phyloP scores from a whole-genome alignment of 306 rosid genomes.

The Lablab purpureus region DNA sequence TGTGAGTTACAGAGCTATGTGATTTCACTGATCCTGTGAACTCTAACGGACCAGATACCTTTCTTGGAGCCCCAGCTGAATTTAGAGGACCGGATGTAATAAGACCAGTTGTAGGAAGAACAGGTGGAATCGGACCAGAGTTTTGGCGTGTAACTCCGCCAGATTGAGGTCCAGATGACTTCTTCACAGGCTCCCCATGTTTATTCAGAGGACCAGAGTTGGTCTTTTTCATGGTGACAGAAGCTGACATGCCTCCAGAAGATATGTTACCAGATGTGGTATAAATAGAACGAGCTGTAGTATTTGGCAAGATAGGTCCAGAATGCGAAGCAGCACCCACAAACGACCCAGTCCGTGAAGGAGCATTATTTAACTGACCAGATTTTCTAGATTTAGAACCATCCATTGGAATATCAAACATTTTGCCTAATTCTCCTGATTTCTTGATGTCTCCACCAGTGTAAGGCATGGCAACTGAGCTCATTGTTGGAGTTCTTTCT shows the following conservation, averaged over 20 bases:
- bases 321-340: conserved; percentile 13
- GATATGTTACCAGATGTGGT: conserved; percentile 12
- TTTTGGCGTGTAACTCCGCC: conserved; percentile 3
- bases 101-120: conserved; percentile 14
- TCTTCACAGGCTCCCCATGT: conserved; percentile 13
- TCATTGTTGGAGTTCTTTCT: conserved; percentile 8
- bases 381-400: conserved; percentile 14
- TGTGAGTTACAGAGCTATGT: conserved; percentile 5
- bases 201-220: conserved; percentile 12
- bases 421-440: conserved; percentile 16
- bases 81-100: conserved; percentile 21
- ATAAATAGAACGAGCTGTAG: conserved; percentile 1
- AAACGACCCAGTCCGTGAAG: not conserved
- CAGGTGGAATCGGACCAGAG: conserved; percentile 6
- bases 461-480: conserved; percentile 21
- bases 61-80: not conserved
- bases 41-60: conserved; percentile 12
- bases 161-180: conserved; percentile 18
- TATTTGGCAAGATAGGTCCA: not conserved
- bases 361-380: not conserved
- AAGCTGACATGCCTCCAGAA: not conserved
- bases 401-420: conserved; percentile 14
- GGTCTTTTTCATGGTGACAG: not conserved
- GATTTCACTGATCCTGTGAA: conserved; percentile 10
- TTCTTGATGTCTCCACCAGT: conserved; percentile 20